Conservation (phyloP, 495 filamentous ascomycete genomes). For the Alectoria sarmentosa region DNA sequence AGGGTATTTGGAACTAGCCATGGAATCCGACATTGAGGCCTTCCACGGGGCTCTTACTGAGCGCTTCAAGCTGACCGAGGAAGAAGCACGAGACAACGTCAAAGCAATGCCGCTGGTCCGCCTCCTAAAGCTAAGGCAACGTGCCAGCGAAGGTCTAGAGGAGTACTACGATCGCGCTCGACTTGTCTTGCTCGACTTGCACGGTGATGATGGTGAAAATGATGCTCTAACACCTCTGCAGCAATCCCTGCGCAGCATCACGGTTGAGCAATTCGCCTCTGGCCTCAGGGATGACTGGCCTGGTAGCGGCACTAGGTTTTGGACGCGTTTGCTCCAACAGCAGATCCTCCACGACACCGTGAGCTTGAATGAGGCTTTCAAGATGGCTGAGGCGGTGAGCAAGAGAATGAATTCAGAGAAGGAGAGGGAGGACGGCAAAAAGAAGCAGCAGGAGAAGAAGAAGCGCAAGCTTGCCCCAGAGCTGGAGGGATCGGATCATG, state of each 20-base stretch:
- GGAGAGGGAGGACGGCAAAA: too few species aligned
- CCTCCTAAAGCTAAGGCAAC: too few species aligned
- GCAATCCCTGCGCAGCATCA: neutral
- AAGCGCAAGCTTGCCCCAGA: neutral
- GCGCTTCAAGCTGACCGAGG: neutral
- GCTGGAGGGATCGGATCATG: neutral
- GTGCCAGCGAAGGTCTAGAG: neutral
- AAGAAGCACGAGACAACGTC: too few species aligned
- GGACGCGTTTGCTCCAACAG: neutral
- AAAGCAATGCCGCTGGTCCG: too few species aligned
- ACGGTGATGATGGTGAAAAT: neutral
- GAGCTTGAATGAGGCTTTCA: neutral
- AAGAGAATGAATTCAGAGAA: too few species aligned
- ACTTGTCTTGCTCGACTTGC: neutral
- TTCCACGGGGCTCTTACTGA: neutral
- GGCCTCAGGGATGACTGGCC: neutral
- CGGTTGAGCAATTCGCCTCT: neutral
- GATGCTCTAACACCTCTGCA: neutral
- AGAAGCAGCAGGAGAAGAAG: too few species aligned
- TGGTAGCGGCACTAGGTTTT: too few species aligned
- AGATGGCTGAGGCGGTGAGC: too few species aligned
- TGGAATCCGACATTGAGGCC: neutral
- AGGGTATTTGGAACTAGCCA: neutral
- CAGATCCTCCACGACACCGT: neutral
- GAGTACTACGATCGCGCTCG: neutral